A percentile compares a stretch with the other conserved stretches of the same genome.
These are phyloP conservation scores for Houttuynia cordata DNA, from an alignment of 164 flowering plant genomes.

Conservation along the genomic window DNA sequence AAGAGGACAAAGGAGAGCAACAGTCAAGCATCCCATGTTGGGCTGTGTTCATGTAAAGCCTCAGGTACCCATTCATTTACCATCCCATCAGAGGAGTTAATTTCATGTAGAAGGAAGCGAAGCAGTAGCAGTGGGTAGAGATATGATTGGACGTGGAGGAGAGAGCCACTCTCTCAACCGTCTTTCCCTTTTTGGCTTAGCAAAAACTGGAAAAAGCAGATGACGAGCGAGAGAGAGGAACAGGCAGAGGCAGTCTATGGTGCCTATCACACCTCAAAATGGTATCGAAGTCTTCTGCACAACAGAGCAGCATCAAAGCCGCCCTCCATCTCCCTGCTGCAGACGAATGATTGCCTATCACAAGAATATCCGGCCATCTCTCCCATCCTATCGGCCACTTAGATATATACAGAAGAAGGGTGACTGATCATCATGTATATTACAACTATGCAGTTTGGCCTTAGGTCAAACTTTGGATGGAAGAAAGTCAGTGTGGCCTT, in stretches of 20 bases:
- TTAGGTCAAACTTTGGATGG: neutral
- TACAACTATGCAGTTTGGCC: neutral
- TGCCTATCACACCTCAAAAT: neutral
- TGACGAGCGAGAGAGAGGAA: neutral
- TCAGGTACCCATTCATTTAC: neutral
- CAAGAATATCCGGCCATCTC: constrained; percentile 14
- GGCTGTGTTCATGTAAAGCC: neutral
- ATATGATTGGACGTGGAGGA: neutral
- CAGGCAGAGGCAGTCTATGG: neutral
- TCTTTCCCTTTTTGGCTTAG: neutral
- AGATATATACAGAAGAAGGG: too few relatives aligned
- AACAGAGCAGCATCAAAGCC: constrained; percentile 1
- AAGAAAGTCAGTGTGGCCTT: constrained; percentile 2
- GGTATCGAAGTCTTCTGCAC: constrained; percentile 6
- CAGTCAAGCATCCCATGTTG: too few relatives aligned
- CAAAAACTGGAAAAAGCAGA: neutral
- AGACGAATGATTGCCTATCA: constrained; percentile 11
- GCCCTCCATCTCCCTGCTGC: neutral
- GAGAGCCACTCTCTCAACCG: neutral
- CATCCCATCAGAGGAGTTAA: neutral
- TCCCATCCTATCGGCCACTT: neutral
- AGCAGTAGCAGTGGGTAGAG: neutral
- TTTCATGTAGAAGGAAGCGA: neutral
- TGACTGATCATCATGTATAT: too few relatives aligned
- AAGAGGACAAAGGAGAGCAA: too few relatives aligned